These are phyloP conservation scores for Fusarium sp. DNA, from an alignment of 2,329 filamentous ascomycete species.

Conservation along the genomic window DNA sequence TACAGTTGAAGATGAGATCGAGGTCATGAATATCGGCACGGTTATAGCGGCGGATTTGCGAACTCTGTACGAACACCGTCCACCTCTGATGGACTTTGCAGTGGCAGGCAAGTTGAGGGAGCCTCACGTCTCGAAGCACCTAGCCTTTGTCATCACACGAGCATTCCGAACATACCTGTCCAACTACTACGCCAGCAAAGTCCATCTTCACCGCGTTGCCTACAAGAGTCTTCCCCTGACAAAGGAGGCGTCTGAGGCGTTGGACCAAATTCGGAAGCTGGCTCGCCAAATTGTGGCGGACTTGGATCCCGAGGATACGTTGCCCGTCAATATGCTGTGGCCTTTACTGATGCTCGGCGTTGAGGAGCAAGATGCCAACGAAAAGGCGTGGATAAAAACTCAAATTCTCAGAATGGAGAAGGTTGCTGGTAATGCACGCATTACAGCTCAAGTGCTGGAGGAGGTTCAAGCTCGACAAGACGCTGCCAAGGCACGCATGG, in stretches of 20 bases:
- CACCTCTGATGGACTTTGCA: conserved; percentile 68
- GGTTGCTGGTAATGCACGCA: conserved; percentile 59
- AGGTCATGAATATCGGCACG: conserved; percentile 68
- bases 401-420: conserved; percentile 64
- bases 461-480: conserved; percentile 62
- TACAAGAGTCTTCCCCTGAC: conserved; percentile 67
- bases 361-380: conserved; percentile 64
- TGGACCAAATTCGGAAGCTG: conserved; percentile 63
- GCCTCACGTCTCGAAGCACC: conserved; percentile 61
- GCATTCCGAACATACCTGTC: conserved; percentile 68
- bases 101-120: conserved; percentile 64
- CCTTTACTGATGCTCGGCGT: conserved; percentile 68
- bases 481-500: conserved; percentile 55
- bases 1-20: conserved; percentile 69
- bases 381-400: conserved; percentile 64
- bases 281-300: conserved; percentile 59
- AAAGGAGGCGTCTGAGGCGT: conserved; percentile 61
- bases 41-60: conserved; percentile 65
- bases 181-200: conserved; percentile 68
- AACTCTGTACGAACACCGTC: conserved; percentile 64
- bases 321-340: conserved; percentile 70
- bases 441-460: conserved; percentile 61
- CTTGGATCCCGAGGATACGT: conserved; percentile 58
- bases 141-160: conserved; percentile 64
- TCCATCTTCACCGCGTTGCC: conserved; percentile 69